phyloP scores from a whole-genome alignment of 73 alveolate genomes.

The Urostyla sp. region DNA sequence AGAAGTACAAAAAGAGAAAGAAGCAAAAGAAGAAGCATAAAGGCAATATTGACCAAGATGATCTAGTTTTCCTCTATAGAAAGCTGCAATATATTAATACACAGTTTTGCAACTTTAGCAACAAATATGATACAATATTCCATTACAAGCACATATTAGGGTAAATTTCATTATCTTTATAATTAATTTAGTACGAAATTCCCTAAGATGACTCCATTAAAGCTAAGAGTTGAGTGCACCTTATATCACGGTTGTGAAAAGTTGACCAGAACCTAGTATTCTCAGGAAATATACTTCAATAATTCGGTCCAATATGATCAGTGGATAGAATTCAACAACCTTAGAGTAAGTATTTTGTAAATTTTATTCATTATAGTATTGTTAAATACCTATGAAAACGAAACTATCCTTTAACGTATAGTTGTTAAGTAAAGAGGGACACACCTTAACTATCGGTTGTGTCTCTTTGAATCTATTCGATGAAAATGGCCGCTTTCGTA shows the following conservation, averaged over 20 bases:
- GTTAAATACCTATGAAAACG: constrained; percentile 71
- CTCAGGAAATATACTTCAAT: constrained; percentile 51
- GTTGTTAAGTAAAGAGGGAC: constrained; percentile 58
- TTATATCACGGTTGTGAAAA: constrained; percentile 69
- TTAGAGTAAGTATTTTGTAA: constrained; percentile 34
- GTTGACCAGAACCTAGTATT: constrained; percentile 27
- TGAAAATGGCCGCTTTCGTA: constrained; percentile 68
- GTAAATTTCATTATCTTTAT: neutral
- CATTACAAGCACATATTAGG: constrained; percentile 31
- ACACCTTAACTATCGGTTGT: constrained; percentile 59
- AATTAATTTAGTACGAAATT: constrained; percentile 10
- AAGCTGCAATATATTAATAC: constrained; percentile 27
- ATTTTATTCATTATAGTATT: constrained; percentile 24
- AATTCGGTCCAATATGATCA: constrained; percentile 47
- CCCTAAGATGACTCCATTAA: constrained; percentile 52
- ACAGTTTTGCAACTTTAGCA: constrained; percentile 47
- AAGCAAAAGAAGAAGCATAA: constrained; percentile 42
- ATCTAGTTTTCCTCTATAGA: neutral
- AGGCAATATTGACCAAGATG: constrained; percentile 26
- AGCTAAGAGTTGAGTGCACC: constrained; percentile 49
- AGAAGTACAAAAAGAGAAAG: constrained; percentile 36
- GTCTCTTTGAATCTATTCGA: constrained; percentile 65
- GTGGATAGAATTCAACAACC: constrained; percentile 66
- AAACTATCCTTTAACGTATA: constrained; percentile 61
- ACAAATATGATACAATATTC: constrained; percentile 26